Conservation (phyloP, 169 alveolate genomes). For the Plasmodium gonderi region DNA sequence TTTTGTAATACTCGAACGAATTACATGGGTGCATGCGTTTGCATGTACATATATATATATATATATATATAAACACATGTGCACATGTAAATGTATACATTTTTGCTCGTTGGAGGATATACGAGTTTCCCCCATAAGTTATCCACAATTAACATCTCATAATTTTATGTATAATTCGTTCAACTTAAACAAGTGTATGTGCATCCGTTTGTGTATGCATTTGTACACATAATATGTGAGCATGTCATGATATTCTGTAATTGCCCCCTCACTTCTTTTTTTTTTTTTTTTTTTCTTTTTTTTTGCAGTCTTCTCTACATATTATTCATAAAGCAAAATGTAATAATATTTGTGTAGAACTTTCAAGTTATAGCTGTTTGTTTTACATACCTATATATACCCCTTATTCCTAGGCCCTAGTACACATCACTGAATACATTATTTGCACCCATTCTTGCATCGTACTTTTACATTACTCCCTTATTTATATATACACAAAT, state of each 20-base stretch:
- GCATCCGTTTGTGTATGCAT: no score
- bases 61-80: background rate
- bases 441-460: no score
- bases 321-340: background rate
- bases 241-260: background rate
- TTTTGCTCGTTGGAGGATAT: background rate
- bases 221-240: background rate
- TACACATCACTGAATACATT: background rate
- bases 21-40: background rate
- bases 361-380: constrained; percentile 6
- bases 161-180: background rate
- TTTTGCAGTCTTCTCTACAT: background rate
- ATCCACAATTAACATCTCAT: background rate
- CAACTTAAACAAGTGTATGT: background rate
- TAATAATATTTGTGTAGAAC: background rate
- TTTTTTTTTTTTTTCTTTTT: background rate
- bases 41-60: background rate
- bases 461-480: background rate
- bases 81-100: background rate
- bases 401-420: no score
- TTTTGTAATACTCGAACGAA: background rate
- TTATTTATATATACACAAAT: background rate
- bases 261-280: background rate
- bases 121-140: background rate
- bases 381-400: background rate